phyloP scores from a whole-genome alignment of 257 asterid genomes.

The Solanum chilense region DNA sequence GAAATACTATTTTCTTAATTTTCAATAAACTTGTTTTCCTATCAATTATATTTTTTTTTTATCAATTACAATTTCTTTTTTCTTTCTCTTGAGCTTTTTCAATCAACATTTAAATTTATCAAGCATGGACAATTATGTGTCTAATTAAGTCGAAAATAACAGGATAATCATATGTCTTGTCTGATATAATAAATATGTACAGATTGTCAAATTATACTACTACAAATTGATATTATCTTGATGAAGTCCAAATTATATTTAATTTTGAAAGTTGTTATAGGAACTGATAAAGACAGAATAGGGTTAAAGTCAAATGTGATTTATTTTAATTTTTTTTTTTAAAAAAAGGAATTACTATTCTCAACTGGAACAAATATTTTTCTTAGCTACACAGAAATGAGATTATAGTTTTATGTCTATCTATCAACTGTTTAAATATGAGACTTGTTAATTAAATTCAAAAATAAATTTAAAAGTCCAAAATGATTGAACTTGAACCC shows the following conservation, averaged over 20 bases:
- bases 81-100: not conserved
- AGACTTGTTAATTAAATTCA: not conserved
- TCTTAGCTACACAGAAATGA: not conserved
- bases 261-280: not conserved
- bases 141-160: not conserved
- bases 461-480: not conserved
- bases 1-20: too few species aligned
- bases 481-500: not conserved
- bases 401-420: not conserved
- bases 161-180: not conserved
- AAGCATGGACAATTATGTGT: not conserved
- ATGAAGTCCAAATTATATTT: not conserved
- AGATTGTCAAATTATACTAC: not conserved
- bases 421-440: not conserved
- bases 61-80: too few species aligned
- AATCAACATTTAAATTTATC: not conserved
- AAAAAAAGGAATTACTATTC: not conserved
- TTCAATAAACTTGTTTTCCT: not conserved
- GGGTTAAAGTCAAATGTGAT: not conserved
- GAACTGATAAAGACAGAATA: not conserved
- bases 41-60: too few species aligned
- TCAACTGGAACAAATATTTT: not conserved
- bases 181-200: not conserved
- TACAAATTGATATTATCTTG: not conserved
- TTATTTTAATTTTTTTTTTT: too few species aligned